Percentiles rank a stretch among this genome's conserved stretches.
Evolutionary conservation across 1,284 basidiomycete genomes (phyloP).

Genomic region (Ganoderma lingzhi): DNA sequence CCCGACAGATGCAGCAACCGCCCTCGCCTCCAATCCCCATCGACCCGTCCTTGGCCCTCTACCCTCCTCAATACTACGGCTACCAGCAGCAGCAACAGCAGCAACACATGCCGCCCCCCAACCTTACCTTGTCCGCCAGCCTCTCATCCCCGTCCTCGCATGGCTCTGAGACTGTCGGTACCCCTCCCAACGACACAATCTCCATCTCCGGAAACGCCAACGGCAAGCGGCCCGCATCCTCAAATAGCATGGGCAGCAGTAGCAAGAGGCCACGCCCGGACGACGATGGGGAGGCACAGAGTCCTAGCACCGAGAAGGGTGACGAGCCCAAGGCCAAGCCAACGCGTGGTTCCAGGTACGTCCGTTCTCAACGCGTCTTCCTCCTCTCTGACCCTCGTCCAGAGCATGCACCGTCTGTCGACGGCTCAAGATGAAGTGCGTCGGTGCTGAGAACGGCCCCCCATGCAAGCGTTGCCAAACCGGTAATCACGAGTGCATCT

Average conservation of each 20-base stretch:
- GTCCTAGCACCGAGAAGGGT: conserved; percentile 63
- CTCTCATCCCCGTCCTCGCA: conserved; percentile 69
- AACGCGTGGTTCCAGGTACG: conserved; percentile 86
- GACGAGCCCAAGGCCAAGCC: conserved; percentile 82
- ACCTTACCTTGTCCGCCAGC: conserved; percentile 41
- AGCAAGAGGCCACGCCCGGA: conserved; percentile 68
- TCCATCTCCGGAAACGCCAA: conserved; percentile 60
- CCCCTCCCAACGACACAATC: conserved; percentile 70
- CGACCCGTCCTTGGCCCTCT: conserved; percentile 71
- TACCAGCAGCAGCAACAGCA: conserved; percentile 51
- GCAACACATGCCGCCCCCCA: conserved; percentile 41
- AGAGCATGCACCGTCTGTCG: conserved; percentile 96
- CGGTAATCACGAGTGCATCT: conserved; percentile 91
- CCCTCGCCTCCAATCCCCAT: conserved; percentile 67
- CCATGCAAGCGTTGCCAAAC: conserved; percentile 88
- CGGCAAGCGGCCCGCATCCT: conserved; percentile 71
- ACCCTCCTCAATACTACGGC: conserved; percentile 63
- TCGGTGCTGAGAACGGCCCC: conserved; percentile 91
- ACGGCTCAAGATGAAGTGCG: conserved; percentile 98
- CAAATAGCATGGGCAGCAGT: conserved; percentile 53
- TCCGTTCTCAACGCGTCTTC: conserved; percentile 26
- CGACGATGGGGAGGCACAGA: conserved; percentile 50
- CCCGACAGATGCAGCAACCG: conserved; percentile 53
- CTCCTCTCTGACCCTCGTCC: conserved; percentile 18
- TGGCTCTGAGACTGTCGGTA: conserved; percentile 76